phyloP scores from a whole-genome alignment of 177 flowering plant genomes.

The Vitis hybrid region DNA sequence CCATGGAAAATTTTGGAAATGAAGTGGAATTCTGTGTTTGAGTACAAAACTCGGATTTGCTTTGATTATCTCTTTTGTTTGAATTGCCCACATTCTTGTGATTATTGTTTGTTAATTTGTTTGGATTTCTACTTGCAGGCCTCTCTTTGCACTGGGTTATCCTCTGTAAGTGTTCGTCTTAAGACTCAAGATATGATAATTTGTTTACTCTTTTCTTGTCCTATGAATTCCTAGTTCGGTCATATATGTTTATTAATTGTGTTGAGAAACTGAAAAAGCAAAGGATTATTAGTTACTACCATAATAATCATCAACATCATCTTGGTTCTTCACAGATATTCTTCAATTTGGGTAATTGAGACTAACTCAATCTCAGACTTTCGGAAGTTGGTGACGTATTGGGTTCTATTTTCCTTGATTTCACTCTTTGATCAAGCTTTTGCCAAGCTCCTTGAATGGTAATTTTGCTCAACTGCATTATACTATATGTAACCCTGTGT shows the following conservation, averaged over 20 bases:
- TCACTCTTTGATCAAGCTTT: constrained; percentile 30
- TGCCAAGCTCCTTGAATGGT: constrained; percentile 22
- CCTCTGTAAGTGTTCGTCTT: constrained; percentile 17
- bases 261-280: background rate
- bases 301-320: too few species aligned
- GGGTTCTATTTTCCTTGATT: constrained; percentile 15
- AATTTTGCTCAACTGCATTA: background rate
- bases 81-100: background rate
- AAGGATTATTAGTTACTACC: too few species aligned
- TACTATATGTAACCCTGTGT: background rate
- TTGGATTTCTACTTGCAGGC: constrained; percentile 10
- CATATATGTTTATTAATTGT: background rate
- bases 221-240: background rate
- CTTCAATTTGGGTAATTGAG: too few species aligned
- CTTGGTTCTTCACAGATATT: too few species aligned
- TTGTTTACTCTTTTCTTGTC: background rate
- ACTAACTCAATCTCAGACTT: too few species aligned
- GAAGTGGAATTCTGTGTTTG: too few species aligned
- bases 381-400: too few species aligned
- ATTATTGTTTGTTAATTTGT: background rate
- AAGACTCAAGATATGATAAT: too few species aligned
- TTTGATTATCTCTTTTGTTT: background rate
- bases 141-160: constrained; percentile 18
- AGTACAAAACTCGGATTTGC: too few species aligned
- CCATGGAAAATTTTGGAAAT: background rate